Evolutionary conservation across 495 filamentous ascomycete species (phyloP).

Genomic region (Penicillium argentinense): DNA sequence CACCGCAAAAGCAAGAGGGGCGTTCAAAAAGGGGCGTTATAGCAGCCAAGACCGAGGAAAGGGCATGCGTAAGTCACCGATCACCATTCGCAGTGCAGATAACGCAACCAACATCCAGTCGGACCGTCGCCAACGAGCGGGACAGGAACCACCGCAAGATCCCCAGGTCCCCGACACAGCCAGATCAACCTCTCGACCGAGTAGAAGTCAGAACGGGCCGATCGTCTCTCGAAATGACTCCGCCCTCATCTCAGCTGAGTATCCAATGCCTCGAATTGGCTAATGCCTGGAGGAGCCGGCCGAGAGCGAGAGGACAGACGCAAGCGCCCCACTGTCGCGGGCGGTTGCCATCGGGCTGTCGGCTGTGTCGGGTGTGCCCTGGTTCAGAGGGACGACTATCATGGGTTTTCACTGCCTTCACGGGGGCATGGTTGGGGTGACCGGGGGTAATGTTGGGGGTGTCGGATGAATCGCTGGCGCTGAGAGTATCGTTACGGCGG

Average conservation of each 20-base stretch:
- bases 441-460: not conserved
- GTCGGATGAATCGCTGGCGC: not conserved
- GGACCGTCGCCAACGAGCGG: constrained; percentile 15
- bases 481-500: not conserved
- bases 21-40: constrained; percentile 1
- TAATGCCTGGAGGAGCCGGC: constrained; percentile 8
- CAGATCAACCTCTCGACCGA: too few relatives aligned
- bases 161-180: too few relatives aligned
- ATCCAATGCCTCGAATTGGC: not conserved
- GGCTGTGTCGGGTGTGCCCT: constrained; percentile 21
- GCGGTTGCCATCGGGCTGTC: constrained; percentile 24
- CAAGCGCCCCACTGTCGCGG: constrained; percentile 15
- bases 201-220: too few relatives aligned
- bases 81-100: constrained; percentile 24
- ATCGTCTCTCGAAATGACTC: not conserved
- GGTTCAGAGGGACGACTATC: not conserved
- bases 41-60: constrained; percentile 15
- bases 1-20: constrained; percentile 6
- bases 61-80: constrained; percentile 19
- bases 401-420: too few relatives aligned
- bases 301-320: constrained; percentile 10
- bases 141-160: not conserved
- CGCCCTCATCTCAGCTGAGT: not conserved
- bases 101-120: constrained; percentile 30
- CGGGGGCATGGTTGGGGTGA: too few relatives aligned